Evolutionary conservation across 352 stramenopile species (phyloP), one percentile per base, ranked within the genome.

Genomic region (Pilasporangium apinafurcum): DNA sequence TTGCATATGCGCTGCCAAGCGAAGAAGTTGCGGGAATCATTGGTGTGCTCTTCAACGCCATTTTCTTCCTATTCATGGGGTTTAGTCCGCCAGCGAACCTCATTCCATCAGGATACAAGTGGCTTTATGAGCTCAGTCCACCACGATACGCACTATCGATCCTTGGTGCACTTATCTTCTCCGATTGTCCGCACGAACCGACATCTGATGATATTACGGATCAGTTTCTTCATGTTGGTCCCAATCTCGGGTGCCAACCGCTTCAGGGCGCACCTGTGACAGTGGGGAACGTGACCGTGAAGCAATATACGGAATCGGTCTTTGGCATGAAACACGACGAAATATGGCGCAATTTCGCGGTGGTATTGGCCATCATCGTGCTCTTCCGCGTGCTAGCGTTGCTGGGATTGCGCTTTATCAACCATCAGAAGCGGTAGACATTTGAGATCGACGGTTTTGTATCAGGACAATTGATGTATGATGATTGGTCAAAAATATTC

Each of bases 331-430:
- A 44, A 20, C 44, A 63, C 27, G 25, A 42, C 42, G 42, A 63
- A 7, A 35, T 53, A 8, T 25, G 22, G 8, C 28, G 27, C 22
- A 48, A 64, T 41, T 48, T 70, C 33, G 38, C 31, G 21, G 25
- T 70, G n/a, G 34, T 64, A 33, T 44, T 72, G 18, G 59, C 45
- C 20, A 62, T 51, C 42, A 56, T 76, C 25, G 48, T 58, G 18
- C 31, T 73, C 36, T 73, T 76, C 50, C 56, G 62, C 17, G 28
- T 79, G 18, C 45, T 76, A 12, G 48, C 54, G 0, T 40, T 48
- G 40, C 37, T 78, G 33, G 51, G 57, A n/a, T 62, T 79, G 51
- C 63, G 66, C 27, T 79, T 60, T 41, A 58, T 82, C 31, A 79
- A 76, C 21, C 31, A 49, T 17, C 33, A 35, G 16, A 41, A 41